Conservation (phyloP, 768 basidiomycete genomes). For the Pisolithus sp. region DNA sequence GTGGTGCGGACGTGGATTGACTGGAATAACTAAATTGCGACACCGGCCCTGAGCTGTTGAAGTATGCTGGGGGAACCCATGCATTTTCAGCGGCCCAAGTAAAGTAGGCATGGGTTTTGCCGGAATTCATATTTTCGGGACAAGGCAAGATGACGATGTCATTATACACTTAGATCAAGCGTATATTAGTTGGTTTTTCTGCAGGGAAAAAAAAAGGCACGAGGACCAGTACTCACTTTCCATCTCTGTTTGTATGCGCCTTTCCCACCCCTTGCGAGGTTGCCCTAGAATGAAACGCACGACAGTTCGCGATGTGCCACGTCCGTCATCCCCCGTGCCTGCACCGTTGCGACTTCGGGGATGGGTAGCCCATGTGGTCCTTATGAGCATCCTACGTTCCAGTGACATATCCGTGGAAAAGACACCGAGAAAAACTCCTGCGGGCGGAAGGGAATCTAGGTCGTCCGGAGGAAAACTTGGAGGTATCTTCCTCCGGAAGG, state of each 20-base stretch:
- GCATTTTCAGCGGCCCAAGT: slow-evolving; percentile 88
- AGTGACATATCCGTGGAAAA: slow-evolving; percentile 83
- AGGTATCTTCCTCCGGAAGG: slow-evolving; percentile 16
- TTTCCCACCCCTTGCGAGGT: slow-evolving; percentile 73
- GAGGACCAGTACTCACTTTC: slow-evolving; percentile 58
- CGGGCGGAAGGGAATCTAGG: slow-evolving; percentile 71
- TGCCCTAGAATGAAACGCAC: slow-evolving; percentile 88
- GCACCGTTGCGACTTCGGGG: slow-evolving; percentile 71
- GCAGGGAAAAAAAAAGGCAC: background rate
- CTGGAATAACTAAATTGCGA: slow-evolving; percentile 64
- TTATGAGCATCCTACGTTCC: slow-evolving; percentile 81
- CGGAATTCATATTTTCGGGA: slow-evolving; percentile 92
- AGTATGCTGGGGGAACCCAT: slow-evolving; percentile 79
- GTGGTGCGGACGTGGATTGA: slow-evolving; percentile 46
- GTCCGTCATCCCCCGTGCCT: slow-evolving; percentile 57
- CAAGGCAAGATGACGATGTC: slow-evolving; percentile 82
- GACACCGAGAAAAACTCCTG: slow-evolving; percentile 82
- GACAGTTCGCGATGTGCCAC: slow-evolving; percentile 75
- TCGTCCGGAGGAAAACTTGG: slow-evolving; percentile 65
- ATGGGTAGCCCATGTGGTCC: slow-evolving; percentile 87
- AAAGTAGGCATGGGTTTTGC: slow-evolving; percentile 90
- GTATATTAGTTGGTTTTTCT: slow-evolving; percentile 2
- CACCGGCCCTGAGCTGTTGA: slow-evolving; percentile 34
- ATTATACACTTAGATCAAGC: slow-evolving; percentile 56
- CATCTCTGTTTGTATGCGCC: slow-evolving; percentile 80